phyloP scores from a whole-genome alignment of 441 rosid genomes.

The Pelargonium australe region DNA sequence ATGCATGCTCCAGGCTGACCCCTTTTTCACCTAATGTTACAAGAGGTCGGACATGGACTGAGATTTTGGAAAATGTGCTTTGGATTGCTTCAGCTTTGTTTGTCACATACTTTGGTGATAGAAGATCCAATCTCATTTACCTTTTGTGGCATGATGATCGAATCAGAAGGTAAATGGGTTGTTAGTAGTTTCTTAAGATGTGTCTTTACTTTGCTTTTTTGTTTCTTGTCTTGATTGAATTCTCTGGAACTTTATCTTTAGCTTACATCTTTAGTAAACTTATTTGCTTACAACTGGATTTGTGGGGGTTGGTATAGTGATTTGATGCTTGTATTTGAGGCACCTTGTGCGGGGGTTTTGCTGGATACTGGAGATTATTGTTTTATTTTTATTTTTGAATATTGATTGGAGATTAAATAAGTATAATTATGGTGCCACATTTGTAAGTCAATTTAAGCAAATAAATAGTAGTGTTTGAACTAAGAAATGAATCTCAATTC shows the following conservation, averaged over 20 bases:
- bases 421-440: background rate
- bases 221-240: background rate
- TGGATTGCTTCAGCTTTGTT: slow-evolving; percentile 82
- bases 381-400: background rate
- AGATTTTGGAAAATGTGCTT: slow-evolving; percentile 64
- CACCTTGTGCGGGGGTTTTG: background rate
- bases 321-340: background rate
- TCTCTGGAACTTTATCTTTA: background rate
- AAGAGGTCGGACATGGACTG: slow-evolving; percentile 54
- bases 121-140: slow-evolving; percentile 62
- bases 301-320: background rate
- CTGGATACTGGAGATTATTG: background rate
- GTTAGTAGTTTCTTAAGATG: background rate
- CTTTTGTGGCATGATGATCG: slow-evolving; percentile 66
- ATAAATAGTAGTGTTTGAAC: background rate
- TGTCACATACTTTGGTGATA: slow-evolving; percentile 74
- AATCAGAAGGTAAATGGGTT: slow-evolving; percentile 55
- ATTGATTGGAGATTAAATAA: background rate
- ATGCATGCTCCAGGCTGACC: slow-evolving; percentile 77
- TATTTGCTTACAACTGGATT: background rate
- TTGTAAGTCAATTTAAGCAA: background rate
- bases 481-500: background rate
- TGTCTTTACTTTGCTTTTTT: background rate
- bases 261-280: background rate
- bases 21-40: slow-evolving; percentile 39